Conservation (phyloP, 2,329 filamentous ascomycete genomes). For the Ceratocystis albifundus region DNA sequence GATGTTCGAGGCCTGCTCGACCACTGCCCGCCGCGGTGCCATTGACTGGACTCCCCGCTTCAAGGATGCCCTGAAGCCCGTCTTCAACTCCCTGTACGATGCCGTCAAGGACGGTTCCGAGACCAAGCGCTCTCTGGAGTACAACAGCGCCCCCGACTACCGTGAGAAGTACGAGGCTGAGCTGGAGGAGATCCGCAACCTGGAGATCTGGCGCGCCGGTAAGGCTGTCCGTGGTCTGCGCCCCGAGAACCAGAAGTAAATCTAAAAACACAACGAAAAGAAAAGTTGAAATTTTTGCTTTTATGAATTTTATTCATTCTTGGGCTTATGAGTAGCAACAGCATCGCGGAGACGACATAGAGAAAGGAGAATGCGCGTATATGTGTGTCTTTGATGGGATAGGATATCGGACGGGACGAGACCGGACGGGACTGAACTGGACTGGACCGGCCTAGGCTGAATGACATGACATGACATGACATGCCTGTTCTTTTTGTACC, state of each 20-base stretch:
- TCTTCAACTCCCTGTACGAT: constrained; percentile 96
- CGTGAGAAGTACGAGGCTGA: constrained; percentile 94
- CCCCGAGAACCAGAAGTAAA: constrained; percentile 74
- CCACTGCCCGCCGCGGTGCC: constrained; percentile 92
- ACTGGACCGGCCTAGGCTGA: not conserved
- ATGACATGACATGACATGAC: constrained; percentile 7
- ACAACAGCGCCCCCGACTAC: constrained; percentile 94
- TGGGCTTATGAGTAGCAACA: constrained; percentile 21
- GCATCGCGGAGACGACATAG: constrained; percentile 15
- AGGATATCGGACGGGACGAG: constrained; percentile 12
- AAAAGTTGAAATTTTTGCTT: constrained; percentile 13
- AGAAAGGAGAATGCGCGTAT: not conserved
- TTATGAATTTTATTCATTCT: constrained; percentile 12
- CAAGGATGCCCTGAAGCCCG: constrained; percentile 96
- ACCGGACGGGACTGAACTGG: not conserved
- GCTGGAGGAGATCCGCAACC: constrained; percentile 93
- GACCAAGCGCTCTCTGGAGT: constrained; percentile 92
- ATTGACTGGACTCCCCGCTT: constrained; percentile 97
- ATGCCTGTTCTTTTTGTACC: constrained; percentile 21
- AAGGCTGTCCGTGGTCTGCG: constrained; percentile 88
- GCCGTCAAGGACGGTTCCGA: constrained; percentile 82
- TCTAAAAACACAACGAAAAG: not conserved
- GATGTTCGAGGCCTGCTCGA: constrained; percentile 99
- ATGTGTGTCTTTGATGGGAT: constrained; percentile 19
- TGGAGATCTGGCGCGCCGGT: constrained; percentile 98